Conservation (phyloP, 257 asterid species). For the Nicotiana paniculata region DNA sequence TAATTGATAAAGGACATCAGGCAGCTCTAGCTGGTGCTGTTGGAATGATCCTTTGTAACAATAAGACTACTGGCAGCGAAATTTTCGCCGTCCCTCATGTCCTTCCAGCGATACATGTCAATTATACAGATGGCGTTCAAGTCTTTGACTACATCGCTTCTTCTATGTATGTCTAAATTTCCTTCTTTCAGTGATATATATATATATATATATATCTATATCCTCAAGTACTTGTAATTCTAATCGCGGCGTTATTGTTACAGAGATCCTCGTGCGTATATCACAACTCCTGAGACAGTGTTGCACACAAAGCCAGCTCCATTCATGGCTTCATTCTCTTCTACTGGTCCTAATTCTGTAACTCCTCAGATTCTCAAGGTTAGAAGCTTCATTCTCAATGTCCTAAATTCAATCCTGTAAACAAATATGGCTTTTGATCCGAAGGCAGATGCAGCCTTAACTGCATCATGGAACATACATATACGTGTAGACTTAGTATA, state of each 20-base stretch:
- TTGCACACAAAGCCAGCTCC: constrained; percentile 46
- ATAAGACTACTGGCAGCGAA: constrained; percentile 8
- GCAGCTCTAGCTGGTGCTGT: constrained; percentile 52
- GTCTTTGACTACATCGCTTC: constrained; percentile 35
- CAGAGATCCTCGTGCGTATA: constrained; percentile 42
- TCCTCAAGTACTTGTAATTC: background rate
- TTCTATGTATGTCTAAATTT: constrained; percentile 18
- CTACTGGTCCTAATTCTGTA: constrained; percentile 54
- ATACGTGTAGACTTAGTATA: background rate
- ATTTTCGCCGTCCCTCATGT: constrained; percentile 30
- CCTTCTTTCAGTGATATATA: background rate
- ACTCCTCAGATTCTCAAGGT: constrained; percentile 72
- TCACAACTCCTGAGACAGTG: constrained; percentile 27
- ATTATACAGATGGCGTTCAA: constrained; percentile 33
- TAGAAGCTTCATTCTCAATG: background rate
- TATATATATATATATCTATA: background rate
- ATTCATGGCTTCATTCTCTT: constrained; percentile 54
- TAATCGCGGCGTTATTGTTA: background rate
- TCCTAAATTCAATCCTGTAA: background rate
- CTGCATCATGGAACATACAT: background rate
- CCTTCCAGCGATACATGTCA: constrained; percentile 50
- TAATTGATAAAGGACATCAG: constrained; percentile 33
- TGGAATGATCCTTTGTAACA: constrained; percentile 55
- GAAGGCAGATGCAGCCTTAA: background rate
- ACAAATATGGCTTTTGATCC: background rate